A percentile compares a stretch with the other conserved stretches of the same genome.
phyloP scores from a whole-genome alignment of 345 rosid genomes.

The Eutrema japonicum region DNA sequence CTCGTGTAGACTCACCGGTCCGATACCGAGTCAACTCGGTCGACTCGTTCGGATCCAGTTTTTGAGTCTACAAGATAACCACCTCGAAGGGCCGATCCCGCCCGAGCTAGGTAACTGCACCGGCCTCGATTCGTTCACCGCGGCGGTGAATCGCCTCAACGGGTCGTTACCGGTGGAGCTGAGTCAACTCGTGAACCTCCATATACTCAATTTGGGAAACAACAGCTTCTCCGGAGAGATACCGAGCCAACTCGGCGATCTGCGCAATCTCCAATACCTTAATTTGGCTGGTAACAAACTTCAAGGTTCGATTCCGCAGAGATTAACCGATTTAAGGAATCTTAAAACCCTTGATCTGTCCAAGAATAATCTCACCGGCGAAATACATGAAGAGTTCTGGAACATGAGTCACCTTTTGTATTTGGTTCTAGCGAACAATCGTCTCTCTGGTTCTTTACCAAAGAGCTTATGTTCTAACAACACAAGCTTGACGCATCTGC shows the following conservation, averaged over 20 bases:
- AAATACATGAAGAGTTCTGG: slow-evolving; percentile 48
- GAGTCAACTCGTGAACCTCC: slow-evolving; percentile 59
- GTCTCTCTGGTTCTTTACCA: slow-evolving; percentile 60
- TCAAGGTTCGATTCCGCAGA: slow-evolving; percentile 60
- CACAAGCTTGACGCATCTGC: slow-evolving; percentile 56
- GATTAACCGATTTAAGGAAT: slow-evolving; percentile 54
- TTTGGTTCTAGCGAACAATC: slow-evolving; percentile 57
- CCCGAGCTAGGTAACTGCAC: slow-evolving; percentile 54
- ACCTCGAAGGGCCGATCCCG: slow-evolving; percentile 68
- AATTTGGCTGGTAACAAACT: slow-evolving; percentile 62
- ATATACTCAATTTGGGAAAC: slow-evolving; percentile 65
- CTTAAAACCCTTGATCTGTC: slow-evolving; percentile 72
- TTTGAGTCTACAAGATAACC: slow-evolving; percentile 65
- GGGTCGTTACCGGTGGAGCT: slow-evolving; percentile 64
- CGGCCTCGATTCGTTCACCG: slow-evolving; percentile 56
- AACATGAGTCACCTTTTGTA: slow-evolving; percentile 51
- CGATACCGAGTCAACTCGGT: slow-evolving; percentile 80
- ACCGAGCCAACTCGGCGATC: slow-evolving; percentile 62
- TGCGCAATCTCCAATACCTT: slow-evolving; percentile 60
- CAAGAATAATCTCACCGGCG: slow-evolving; percentile 67
- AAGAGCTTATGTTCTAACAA: slow-evolving; percentile 57
- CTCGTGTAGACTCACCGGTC: slow-evolving; percentile 67
- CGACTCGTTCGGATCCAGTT: slow-evolving; percentile 52
- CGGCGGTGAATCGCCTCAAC: slow-evolving; percentile 66
- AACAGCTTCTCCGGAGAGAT: slow-evolving; percentile 72